phyloP scores from a whole-genome alignment of 2,329 filamentous ascomycete genomes.

The Annulohypoxylon truncatum region DNA sequence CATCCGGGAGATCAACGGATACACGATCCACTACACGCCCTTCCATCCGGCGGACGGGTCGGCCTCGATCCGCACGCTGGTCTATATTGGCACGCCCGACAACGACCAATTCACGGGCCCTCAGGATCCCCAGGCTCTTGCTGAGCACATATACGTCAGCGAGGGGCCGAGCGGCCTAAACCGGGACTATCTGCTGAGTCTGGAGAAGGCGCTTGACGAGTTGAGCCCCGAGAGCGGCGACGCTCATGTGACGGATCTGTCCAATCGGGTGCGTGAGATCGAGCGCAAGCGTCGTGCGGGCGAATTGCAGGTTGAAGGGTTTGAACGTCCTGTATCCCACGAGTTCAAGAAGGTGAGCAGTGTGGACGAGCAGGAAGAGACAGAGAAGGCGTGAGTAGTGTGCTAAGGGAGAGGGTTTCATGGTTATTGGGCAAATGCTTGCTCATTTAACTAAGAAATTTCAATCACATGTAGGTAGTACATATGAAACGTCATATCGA shows the following conservation, averaged over 20 bases:
- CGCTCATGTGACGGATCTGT: constrained; percentile 85
- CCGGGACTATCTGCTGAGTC: constrained; percentile 84
- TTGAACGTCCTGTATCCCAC: constrained; percentile 44
- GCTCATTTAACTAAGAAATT: not conserved
- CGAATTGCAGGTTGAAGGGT: constrained; percentile 28
- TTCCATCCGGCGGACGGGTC: constrained; percentile 72
- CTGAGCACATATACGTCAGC: constrained; percentile 82
- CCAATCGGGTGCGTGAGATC: constrained; percentile 74
- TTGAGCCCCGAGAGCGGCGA: constrained; percentile 83
- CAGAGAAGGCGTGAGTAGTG: constrained; percentile 47
- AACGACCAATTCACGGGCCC: constrained; percentile 93
- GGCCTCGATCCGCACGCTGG: constrained; percentile 68
- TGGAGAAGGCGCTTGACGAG: constrained; percentile 79
- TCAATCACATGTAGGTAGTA: not conserved
- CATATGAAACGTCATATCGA: constrained; percentile 16
- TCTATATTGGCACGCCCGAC: constrained; percentile 93
- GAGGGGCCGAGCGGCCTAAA: constrained; percentile 89
- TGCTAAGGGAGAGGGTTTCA: not conserved
- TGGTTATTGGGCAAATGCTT: not conserved
- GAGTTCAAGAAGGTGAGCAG: constrained; percentile 59
- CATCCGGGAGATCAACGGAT: constrained; percentile 97
- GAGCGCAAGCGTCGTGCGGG: constrained; percentile 52
- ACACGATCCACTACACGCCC: constrained; percentile 89
- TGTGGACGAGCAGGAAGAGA: constrained; percentile 70
- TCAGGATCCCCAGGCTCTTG: constrained; percentile 81